phyloP scores from a whole-genome alignment of 305 asterid species.

The Fraxinus angustifolia region DNA sequence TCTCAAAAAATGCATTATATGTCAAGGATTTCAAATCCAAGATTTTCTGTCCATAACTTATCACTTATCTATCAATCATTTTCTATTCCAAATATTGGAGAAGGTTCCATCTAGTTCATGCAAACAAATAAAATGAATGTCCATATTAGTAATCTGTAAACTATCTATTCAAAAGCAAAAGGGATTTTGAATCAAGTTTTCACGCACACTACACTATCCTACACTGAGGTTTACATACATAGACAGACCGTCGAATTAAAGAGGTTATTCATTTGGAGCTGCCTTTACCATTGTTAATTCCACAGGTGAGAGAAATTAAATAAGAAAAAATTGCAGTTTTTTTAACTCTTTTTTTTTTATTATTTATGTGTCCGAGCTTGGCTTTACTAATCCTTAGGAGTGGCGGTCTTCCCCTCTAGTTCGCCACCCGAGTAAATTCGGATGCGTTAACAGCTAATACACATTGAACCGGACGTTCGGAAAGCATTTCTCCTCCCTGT shows the following conservation, averaged over 20 bases:
- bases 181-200: background rate
- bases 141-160: background rate
- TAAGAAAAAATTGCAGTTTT: background rate
- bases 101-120: background rate
- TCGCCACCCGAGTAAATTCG: background rate
- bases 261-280: background rate
- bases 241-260: background rate
- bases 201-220: background rate
- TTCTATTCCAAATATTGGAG: background rate
- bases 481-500: background rate
- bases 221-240: background rate
- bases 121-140: background rate
- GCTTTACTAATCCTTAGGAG: background rate
- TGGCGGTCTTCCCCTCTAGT: background rate
- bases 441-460: background rate
- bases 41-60: background rate
- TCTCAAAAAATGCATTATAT: background rate
- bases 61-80: background rate
- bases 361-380: background rate
- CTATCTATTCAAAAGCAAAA: background rate
- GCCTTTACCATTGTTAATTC: background rate
- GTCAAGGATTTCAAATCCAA: background rate
- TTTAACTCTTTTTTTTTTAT: background rate
- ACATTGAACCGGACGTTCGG: background rate
- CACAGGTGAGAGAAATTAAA: background rate